Percentiles rank a stretch among this genome's conserved stretches.
Evolutionary conservation across 2,329 filamentous ascomycete genomes (phyloP).

Genomic region (Claviceps humidiphila): DNA sequence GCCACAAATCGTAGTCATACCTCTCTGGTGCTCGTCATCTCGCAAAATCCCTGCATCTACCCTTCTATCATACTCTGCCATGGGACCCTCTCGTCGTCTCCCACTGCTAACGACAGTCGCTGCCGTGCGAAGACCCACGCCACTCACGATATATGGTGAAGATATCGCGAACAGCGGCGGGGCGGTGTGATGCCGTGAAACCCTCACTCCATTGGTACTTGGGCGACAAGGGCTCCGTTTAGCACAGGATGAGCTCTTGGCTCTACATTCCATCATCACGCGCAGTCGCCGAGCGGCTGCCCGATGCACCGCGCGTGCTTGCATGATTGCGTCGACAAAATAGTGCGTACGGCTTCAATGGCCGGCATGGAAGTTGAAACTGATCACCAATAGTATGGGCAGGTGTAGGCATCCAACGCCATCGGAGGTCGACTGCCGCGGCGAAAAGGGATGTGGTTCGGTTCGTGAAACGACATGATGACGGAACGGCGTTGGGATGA

Average conservation of each 20-base stretch:
- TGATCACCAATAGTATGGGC: not conserved
- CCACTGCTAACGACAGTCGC: constrained; percentile 14
- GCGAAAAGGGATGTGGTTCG: not conserved
- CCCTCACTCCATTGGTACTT: not conserved
- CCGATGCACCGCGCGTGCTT: constrained; percentile 7
- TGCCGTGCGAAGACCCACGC: constrained; percentile 11
- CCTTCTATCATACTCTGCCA: constrained; percentile 77
- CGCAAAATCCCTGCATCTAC: constrained; percentile 61
- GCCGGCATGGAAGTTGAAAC: not conserved
- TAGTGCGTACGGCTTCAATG: not conserved
- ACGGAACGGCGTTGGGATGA: not conserved
- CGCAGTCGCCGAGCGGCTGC: constrained; percentile 9
- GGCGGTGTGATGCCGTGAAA: not conserved
- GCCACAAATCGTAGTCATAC: constrained; percentile 27
- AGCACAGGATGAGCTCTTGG: constrained; percentile 1
- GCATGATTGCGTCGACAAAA: constrained; percentile 7
- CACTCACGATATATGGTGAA: not conserved
- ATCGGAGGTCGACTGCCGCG: not conserved
- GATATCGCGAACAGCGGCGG: not conserved
- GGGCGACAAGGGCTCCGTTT: not conserved
- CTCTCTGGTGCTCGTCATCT: constrained; percentile 85
- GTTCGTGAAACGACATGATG: not conserved
- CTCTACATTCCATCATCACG: constrained; percentile 5
- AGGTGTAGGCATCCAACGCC: not conserved
- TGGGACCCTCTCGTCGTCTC: constrained; percentile 46